phyloP scores from a whole-genome alignment of 2,329 filamentous ascomycete species.

The Chlorencoelia australis region DNA sequence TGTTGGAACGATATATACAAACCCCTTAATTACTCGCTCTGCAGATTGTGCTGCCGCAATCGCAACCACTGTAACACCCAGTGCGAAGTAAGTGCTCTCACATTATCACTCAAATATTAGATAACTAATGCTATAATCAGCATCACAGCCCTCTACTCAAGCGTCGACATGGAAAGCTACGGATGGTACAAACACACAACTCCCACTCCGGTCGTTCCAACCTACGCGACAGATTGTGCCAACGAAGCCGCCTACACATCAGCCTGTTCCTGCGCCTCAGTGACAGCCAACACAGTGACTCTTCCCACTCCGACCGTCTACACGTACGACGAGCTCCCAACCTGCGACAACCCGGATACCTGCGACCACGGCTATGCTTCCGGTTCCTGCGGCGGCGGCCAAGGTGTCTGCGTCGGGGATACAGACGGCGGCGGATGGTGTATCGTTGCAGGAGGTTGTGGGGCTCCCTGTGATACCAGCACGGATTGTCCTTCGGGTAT shows the following conservation, averaged over 20 bases:
- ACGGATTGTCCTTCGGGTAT: conserved; percentile 1
- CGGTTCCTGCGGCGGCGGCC: neutral
- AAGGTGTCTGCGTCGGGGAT: conserved; percentile 1
- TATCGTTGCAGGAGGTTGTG: neutral
- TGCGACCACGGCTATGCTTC: neutral
- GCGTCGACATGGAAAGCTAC: conserved; percentile 2
- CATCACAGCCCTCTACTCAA: conserved; percentile 1
- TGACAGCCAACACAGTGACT: neutral
- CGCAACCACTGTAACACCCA: conserved; percentile 1
- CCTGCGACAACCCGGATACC: neutral
- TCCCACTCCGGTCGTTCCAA: neutral
- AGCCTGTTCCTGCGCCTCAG: conserved; percentile 2
- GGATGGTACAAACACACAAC: neutral
- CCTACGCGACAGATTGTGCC: conserved; percentile 4
- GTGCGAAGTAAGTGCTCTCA: conserved; percentile 1
- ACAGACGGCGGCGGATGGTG: conserved; percentile 2
- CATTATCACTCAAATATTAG: neutral
- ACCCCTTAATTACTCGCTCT: conserved; percentile 3
- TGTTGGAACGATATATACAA: conserved; percentile 3
- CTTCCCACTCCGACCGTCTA: conserved; percentile 2
- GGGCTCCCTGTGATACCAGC: neutral
- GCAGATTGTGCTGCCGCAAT: conserved; percentile 2
- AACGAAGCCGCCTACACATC: conserved; percentile 1
- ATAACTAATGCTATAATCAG: neutral
- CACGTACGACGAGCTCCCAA: conserved; percentile 1